Evolutionary conservation across 768 basidiomycete species (phyloP), one percentile per base, ranked within the genome.

Genomic region (Hemileccinum impolitum): DNA sequence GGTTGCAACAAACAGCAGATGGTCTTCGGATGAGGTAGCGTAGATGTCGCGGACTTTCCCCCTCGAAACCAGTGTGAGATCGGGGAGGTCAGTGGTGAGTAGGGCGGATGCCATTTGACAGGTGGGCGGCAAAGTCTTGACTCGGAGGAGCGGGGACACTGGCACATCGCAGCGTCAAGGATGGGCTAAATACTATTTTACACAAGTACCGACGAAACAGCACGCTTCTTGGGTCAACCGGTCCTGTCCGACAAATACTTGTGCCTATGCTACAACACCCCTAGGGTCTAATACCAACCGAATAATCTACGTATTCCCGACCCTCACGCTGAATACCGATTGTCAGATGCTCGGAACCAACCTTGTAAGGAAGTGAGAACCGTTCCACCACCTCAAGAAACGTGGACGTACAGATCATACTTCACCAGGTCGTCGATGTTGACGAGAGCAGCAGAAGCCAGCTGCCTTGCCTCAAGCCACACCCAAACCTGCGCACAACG

Each of bases 11-110:
- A 98, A 98, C 36, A 99, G 78, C 17, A 99, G 78, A 56, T 81
- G 78, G 45, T 83, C 77, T 18, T 79, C 75, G 6, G 81, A 82
- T 6, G 85, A 83, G 12, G 82, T 85, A 28, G 79, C 60, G 70
- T 99, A 98, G 63, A 99, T 85, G 68, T 98, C 95, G 48, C 96
- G 83, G 18, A 99, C 96, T 78, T 99, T 99, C 50, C 96, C 96
- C 65, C 78, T 82, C 2, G 92, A 93, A 28, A 97, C 50, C 2
- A 97, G 72, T 21, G 72, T 78, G 43, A 96, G 75, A 21, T 65
- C 73, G 17, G 81, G 79, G 4, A 89, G 70, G 59, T 85, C 59
- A 5, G 84, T 80, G 43, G 76, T 67, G 36, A 78, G 76, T 25
- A 86, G 64, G 8, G 80, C 72, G 31, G 55, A 48, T 19, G 60